Percentiles rank a stretch among this genome's conserved stretches.
Evolutionary conservation across 2,329 filamentous ascomycete genomes (phyloP).

Genomic region (Alternaria arbusti): DNA sequence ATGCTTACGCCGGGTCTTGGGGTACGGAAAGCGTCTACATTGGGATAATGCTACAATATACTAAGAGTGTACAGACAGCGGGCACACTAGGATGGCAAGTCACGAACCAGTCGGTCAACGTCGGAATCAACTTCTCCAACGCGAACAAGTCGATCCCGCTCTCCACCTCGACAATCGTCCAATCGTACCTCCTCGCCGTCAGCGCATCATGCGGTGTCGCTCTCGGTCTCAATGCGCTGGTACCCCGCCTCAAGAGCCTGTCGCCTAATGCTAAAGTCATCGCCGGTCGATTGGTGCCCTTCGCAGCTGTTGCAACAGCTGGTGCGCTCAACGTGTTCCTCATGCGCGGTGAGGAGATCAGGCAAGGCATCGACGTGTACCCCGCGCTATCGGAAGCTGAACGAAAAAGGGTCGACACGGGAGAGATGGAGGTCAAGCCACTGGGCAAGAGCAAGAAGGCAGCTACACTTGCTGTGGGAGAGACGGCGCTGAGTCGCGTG

Average conservation of each 20-base stretch:
- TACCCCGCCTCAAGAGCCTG: slow-evolving; percentile 80
- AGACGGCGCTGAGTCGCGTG: slow-evolving; percentile 90
- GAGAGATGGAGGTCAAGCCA: slow-evolving; percentile 64
- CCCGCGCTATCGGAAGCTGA: slow-evolving; percentile 77
- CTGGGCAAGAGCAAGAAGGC: slow-evolving; percentile 89
- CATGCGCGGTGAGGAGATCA: slow-evolving; percentile 96
- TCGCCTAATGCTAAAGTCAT: slow-evolving; percentile 77
- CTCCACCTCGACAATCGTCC: slow-evolving; percentile 76
- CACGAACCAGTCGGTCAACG: slow-evolving; percentile 95
- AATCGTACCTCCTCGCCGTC: slow-evolving; percentile 92
- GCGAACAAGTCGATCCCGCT: slow-evolving; percentile 96
- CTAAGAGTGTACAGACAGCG: slow-evolving; percentile 63
- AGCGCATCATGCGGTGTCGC: slow-evolving; percentile 93
- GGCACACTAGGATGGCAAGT: slow-evolving; percentile 95
- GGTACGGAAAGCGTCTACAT: slow-evolving; percentile 53
- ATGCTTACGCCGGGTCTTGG: slow-evolving; percentile 92
- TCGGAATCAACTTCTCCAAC: slow-evolving; percentile 96
- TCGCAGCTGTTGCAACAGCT: slow-evolving; percentile 91
- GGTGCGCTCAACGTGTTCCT: slow-evolving; percentile 94
- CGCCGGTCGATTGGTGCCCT: slow-evolving; percentile 87
- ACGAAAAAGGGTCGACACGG: slow-evolving; percentile 69
- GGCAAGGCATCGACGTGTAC: slow-evolving; percentile 89
- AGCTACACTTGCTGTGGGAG: slow-evolving; percentile 85
- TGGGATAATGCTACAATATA: slow-evolving; percentile 1
- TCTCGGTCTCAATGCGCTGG: slow-evolving; percentile 86